These are phyloP conservation scores for Balamuthia mandrillaris DNA, from an alignment of 208 protist species.

Conservation along the genomic window DNA sequence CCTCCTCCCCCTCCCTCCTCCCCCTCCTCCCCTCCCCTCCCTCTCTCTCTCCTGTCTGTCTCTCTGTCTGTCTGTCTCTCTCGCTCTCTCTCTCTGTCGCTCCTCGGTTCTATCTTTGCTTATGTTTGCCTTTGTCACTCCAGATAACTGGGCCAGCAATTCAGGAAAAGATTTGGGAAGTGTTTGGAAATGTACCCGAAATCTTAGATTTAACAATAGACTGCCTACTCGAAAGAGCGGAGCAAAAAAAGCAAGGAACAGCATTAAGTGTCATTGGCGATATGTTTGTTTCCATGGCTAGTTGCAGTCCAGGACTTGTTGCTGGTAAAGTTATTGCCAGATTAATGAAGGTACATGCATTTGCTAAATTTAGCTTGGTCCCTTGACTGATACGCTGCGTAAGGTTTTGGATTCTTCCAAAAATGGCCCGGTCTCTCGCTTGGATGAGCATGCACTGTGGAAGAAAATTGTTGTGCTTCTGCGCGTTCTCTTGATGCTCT, in stretches of 20 bases:
- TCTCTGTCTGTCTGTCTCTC: background rate
- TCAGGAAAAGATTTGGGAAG: constrained; percentile 18
- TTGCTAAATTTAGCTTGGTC: no score
- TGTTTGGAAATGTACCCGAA: constrained; percentile 33
- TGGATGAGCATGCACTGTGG: constrained; percentile 30
- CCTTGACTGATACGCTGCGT: no score
- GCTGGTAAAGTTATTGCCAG: constrained; percentile 39
- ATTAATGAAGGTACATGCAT: background rate
- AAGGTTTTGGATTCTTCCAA: no score
- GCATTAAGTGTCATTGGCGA: constrained; percentile 28
- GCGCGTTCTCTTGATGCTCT: constrained; percentile 52
- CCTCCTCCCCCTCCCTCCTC: no score
- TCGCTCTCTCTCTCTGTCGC: background rate
- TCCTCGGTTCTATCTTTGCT: background rate
- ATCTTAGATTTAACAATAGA: background rate
- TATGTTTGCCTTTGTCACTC: background rate
- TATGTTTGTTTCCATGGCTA: constrained; percentile 37
- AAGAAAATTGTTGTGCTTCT: constrained; percentile 40
- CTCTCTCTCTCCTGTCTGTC: no score
- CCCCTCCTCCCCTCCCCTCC: no score
- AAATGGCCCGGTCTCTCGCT: no score
- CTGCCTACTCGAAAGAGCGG: background rate
- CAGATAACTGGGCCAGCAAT: constrained; percentile 18
- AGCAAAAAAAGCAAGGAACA: background rate
- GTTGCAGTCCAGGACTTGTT: constrained; percentile 21